A percentile compares a stretch with the other conserved stretches of the same genome.
Conservation (phyloP, 1,139 yeast genomes). For the Pichia sp. region DNA sequence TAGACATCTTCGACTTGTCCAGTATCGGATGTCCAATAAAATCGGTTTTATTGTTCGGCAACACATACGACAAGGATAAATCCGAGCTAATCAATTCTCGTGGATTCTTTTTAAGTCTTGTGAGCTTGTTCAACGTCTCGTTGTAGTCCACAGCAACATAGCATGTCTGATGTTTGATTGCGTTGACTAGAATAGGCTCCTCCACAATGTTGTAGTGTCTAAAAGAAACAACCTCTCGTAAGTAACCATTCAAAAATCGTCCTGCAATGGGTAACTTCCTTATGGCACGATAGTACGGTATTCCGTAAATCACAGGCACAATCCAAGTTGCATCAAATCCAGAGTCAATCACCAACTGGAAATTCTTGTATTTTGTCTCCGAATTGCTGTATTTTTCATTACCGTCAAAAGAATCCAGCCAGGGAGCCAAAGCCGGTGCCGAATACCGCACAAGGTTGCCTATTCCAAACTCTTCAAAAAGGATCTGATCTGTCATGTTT, state of each 20-base stretch:
- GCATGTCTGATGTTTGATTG: constrained; percentile 78
- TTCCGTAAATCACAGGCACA: constrained; percentile 77
- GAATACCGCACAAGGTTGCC: constrained; percentile 59
- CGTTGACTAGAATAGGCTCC: constrained; percentile 79
- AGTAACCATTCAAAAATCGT: constrained; percentile 70
- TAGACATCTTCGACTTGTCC: constrained; percentile 24
- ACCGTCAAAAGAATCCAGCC: constrained; percentile 37
- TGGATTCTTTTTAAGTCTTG: constrained; percentile 26
- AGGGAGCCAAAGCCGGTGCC: constrained; percentile 69
- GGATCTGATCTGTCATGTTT: constrained; percentile 81
- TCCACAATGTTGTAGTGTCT: constrained; percentile 92
- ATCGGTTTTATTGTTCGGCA: constrained; percentile 84
- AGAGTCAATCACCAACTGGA: constrained; percentile 76
- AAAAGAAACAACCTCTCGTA: constrained; percentile 81
- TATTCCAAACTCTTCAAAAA: constrained; percentile 92
- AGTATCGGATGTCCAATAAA: constrained; percentile 58
- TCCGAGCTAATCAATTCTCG: constrained; percentile 16
- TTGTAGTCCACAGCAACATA: constrained; percentile 69
- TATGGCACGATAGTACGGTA: constrained; percentile 74
- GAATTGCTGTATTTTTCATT: constrained; percentile 22
- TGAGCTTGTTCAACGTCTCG: constrained; percentile 46
- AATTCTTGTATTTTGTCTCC: constrained; percentile 42
- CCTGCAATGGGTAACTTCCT: constrained; percentile 82
- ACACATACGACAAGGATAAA: constrained; percentile 57
- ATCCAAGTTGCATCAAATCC: constrained; percentile 90